A percentile compares a stretch with the other conserved stretches of the same genome.
phyloP scores from a whole-genome alignment of 2,329 filamentous ascomycete genomes.

The Hysterium pulicare region DNA sequence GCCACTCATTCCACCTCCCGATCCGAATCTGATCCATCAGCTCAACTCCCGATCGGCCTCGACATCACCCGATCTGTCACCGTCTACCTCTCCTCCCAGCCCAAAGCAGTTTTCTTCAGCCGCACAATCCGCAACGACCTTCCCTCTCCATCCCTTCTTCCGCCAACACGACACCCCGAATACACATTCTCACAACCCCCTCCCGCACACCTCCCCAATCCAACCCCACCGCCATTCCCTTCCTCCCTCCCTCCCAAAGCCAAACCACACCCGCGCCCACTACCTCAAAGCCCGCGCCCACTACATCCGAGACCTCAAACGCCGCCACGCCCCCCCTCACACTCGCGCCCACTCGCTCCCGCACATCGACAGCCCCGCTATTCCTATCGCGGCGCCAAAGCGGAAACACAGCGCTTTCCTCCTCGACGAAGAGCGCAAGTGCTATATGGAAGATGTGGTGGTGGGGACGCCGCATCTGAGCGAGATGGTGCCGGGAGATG shows the following conservation, averaged over 20 bases:
- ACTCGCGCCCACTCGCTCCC: not conserved
- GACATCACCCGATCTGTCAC: not conserved
- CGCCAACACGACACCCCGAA: too few species aligned
- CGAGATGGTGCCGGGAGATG: constrained; percentile 17
- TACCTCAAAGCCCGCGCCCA: constrained; percentile 17
- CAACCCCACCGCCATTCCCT: too few species aligned
- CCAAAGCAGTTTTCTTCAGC: too few species aligned
- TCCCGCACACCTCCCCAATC: too few species aligned
- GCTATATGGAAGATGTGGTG: constrained; percentile 13
- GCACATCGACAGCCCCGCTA: not conserved
- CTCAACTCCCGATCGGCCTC: constrained; percentile 1
- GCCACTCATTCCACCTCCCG: constrained; percentile 13
- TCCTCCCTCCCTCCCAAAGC: constrained; percentile 4
- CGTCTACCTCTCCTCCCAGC: too few species aligned
- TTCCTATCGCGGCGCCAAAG: constrained; percentile 10
- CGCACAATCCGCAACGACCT: too few species aligned
- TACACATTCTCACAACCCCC: too few species aligned
- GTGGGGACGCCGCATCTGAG: constrained; percentile 23
- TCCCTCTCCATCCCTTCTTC: not conserved
- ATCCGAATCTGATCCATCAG: constrained; percentile 8
- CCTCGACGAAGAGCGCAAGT: constrained; percentile 19
- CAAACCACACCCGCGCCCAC: constrained; percentile 4
- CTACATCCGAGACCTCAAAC: constrained; percentile 11
- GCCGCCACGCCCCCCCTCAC: not conserved
- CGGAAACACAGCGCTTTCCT: constrained; percentile 21